Percentiles rank a stretch among this genome's conserved stretches.
Conservation (phyloP, 441 rosid species). For the Pelargonium australe region DNA sequence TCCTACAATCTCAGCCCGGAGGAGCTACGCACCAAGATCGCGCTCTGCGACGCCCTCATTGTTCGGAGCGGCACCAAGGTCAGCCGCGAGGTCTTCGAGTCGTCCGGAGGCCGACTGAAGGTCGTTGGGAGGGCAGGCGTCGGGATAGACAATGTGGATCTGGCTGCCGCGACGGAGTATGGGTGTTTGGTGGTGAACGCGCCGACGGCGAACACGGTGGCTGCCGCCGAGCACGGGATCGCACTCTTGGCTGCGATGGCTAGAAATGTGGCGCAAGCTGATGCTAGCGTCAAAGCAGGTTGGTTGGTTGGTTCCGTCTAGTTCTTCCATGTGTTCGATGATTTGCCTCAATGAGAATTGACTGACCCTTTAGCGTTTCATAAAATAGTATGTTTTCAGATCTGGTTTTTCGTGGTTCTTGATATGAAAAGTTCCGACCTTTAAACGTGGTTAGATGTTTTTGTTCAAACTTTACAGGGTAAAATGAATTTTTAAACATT, state of each 20-base stretch:
- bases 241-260: constrained; percentile 92
- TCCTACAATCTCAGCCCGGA: constrained; percentile 69
- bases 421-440: not conserved
- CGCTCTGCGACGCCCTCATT: constrained; percentile 74
- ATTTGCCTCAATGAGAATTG: not conserved
- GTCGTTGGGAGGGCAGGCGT: constrained; percentile 98
- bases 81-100: constrained; percentile 73
- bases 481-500: too few species aligned
- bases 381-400: not conserved
- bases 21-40: constrained; percentile 82
- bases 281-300: constrained; percentile 84
- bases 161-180: constrained; percentile 87
- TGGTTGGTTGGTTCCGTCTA: not conserved
- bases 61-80: constrained; percentile 94
- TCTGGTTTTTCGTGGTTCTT: not conserved
- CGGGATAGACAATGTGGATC: constrained; percentile 98
- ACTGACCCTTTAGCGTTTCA: not conserved
- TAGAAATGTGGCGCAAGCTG: constrained; percentile 88
- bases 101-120: constrained; percentile 68
- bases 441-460: too few species aligned
- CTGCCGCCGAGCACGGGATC: constrained; percentile 96
- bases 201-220: constrained; percentile 92
- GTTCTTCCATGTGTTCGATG: too few species aligned
- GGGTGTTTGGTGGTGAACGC: constrained; percentile 97
- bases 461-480: too few species aligned